Percentiles rank a stretch among this genome's conserved stretches.
These are phyloP conservation scores for Margaritispora aquatica DNA, from an alignment of 495 filamentous ascomycete species.

Conservation along the genomic window DNA sequence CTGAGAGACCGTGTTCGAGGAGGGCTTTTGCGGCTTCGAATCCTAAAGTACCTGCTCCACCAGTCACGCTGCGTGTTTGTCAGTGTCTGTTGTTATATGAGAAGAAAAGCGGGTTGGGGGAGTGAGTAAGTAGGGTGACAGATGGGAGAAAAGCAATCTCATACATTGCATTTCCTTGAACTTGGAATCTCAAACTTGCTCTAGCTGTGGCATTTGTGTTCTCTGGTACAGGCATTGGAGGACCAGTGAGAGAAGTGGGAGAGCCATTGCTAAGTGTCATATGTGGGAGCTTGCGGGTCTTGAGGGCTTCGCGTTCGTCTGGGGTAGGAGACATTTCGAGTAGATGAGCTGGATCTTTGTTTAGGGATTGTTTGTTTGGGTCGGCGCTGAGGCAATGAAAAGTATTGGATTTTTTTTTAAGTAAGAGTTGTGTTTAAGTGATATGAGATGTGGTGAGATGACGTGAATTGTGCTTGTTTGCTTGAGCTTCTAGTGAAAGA, in stretches of 20 bases:
- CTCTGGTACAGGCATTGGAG: slow-evolving; percentile 39
- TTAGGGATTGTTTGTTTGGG: too few species aligned
- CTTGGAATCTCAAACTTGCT: slow-evolving; percentile 51
- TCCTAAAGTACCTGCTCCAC: slow-evolving; percentile 63
- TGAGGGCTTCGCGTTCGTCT: slow-evolving; percentile 29
- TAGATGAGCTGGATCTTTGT: too few species aligned
- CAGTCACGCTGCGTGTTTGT: slow-evolving; percentile 47
- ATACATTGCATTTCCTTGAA: slow-evolving; percentile 57
- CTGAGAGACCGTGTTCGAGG: slow-evolving; percentile 62
- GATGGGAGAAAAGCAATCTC: too few species aligned
- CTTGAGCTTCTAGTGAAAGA: too few species aligned
- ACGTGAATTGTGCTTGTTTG: too few species aligned
- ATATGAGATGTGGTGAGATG: too few species aligned
- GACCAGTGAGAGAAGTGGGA: slow-evolving; percentile 34
- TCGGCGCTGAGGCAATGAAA: too few species aligned
- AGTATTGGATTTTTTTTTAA: too few species aligned
- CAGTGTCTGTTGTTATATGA: background rate
- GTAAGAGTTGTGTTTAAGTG: too few species aligned
- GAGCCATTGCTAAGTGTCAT: slow-evolving; percentile 51
- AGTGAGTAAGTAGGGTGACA: too few species aligned
- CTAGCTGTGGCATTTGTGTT: slow-evolving; percentile 37
- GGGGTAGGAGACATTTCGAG: too few species aligned
- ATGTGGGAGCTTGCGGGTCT: slow-evolving; percentile 39
- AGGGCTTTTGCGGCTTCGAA: slow-evolving; percentile 52
- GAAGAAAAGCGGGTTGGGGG: too few species aligned